phyloP scores from a whole-genome alignment of 257 asterid species.

The Nicotiana knightiana region DNA sequence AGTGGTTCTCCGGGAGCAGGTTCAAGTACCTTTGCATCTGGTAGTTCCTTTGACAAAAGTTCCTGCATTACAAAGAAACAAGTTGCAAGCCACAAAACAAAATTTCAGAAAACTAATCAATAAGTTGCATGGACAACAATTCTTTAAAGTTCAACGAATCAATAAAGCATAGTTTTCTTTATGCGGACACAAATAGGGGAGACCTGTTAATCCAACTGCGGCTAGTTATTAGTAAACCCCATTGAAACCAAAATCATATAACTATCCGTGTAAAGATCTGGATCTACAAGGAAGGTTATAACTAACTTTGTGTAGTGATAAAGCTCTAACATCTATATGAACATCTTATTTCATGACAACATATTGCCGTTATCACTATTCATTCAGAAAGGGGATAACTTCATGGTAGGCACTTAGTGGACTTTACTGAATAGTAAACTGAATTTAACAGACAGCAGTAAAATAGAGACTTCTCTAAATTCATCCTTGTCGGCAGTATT shows the following conservation, averaged over 20 bases:
- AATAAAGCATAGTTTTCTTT: not conserved
- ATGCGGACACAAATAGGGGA: not conserved
- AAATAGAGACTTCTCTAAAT: not conserved
- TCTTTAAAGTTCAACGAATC: not conserved
- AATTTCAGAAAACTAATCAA: not conserved
- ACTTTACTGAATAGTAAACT: not conserved
- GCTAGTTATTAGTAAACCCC: not conserved
- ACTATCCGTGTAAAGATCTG: not conserved
- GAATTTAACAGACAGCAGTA: not conserved
- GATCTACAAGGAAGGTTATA: not conserved
- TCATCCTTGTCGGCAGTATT: not conserved
- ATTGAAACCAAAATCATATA: not conserved
- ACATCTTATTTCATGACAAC: not conserved
- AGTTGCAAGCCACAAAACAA: not conserved
- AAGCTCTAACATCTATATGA: not conserved
- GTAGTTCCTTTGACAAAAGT: constrained; percentile 50
- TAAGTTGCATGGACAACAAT: not conserved
- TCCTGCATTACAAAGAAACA: constrained; percentile 39
- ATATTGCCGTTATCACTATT: not conserved
- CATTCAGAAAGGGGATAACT: not conserved
- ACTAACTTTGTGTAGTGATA: not conserved
- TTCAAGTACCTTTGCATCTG: constrained; percentile 55
- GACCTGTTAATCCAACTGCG: not conserved
- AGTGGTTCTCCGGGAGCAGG: constrained; percentile 74
- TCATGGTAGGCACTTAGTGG: not conserved